These are phyloP conservation scores for Verticillium klebahnii DNA, from an alignment of 2,329 filamentous ascomycete species.

Conservation along the genomic window DNA sequence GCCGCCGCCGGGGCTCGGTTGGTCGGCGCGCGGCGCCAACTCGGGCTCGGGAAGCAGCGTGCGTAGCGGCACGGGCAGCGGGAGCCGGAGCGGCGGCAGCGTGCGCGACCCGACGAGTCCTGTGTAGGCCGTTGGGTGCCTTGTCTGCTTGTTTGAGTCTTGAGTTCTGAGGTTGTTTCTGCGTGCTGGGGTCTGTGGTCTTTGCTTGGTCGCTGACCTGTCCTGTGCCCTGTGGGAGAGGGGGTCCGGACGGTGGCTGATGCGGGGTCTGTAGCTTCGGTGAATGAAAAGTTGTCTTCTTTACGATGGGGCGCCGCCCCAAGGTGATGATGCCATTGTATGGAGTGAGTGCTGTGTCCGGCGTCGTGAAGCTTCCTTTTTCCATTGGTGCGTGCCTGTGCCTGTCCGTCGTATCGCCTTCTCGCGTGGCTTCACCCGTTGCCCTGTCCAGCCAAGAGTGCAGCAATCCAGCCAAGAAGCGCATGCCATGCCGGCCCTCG, in stretches of 20 bases:
- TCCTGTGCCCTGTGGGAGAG: not conserved
- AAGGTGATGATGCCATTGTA: not conserved
- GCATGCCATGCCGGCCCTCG: not conserved
- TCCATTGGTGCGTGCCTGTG: not conserved
- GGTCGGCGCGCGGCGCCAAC: slow-evolving; percentile 7
- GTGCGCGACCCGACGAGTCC: slow-evolving; percentile 50
- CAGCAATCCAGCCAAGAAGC: not conserved
- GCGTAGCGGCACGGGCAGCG: slow-evolving; percentile 36
- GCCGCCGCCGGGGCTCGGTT: slow-evolving; percentile 15
- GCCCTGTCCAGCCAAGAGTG: not conserved
- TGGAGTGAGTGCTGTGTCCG: not conserved
- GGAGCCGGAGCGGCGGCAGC: slow-evolving; percentile 44
- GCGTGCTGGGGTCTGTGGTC: not conserved
- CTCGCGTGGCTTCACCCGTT: not conserved
- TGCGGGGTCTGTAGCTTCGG: not conserved
- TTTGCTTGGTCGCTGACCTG: not conserved
- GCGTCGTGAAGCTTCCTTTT: not conserved
- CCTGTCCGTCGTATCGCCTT: not conserved
- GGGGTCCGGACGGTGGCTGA: not conserved
- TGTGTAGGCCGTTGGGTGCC: slow-evolving; percentile 10
- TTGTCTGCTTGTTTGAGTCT: slow-evolving; percentile 5
- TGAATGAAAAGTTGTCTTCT: not conserved
- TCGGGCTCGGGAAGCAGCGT: slow-evolving; percentile 13
- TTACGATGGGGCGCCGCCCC: not conserved
- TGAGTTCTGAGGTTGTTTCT: not conserved